Base-by-base conservation (phyloP, 495 filamentous ascomycete species). In the Cercophora sp. region DNA sequence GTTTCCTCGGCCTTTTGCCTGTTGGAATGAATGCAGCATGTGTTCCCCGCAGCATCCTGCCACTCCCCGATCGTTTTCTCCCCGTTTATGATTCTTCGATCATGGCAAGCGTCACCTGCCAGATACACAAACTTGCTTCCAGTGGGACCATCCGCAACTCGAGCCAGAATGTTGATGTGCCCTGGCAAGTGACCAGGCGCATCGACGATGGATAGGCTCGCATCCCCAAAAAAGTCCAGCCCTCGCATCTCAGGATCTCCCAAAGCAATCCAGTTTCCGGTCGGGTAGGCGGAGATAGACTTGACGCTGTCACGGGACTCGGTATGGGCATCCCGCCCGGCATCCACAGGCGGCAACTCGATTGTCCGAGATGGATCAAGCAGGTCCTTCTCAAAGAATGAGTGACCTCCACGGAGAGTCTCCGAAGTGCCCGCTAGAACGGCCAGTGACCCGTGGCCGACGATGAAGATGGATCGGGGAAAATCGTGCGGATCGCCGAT, bases 181-280 rank as follows among this genome's bases (percentile, higher is more conserved):
- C 73, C 72, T 2, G 66, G 65, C 1, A 75, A 55, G 56, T 78
- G 74, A 5, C 73, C 72, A 1, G 75, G 75, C 0, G 71, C 65
- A 46, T 74, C 57, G 2, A 77, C 65, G 8, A 78, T 60, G 24
- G 66, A 65, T 4, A 74, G 23, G 24, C 56, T 62, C 3, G 62
- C 63, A 45, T 76, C 75, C 24, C 32, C 35, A 48, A 76, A 78
- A 6, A 75, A 4, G 50, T 77, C 72, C 10, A 74, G 63, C 1
- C 29, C 29, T 32, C 29, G 8, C 29, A 13, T 32, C 8, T 32
- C 29, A 6, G 29, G 29, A 11, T 4, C 13, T 11, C 3, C 13
- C 13, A 16, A 16, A 36, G 3, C 32, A 11, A 16, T 36, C 32
- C 2, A n/a, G n/a, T n/a, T n/a, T n/a, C n/a, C n/a, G n/a, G n/a